Conservation (phyloP, 2,329 filamentous ascomycete species). For the Hypoxylon sp. region DNA sequence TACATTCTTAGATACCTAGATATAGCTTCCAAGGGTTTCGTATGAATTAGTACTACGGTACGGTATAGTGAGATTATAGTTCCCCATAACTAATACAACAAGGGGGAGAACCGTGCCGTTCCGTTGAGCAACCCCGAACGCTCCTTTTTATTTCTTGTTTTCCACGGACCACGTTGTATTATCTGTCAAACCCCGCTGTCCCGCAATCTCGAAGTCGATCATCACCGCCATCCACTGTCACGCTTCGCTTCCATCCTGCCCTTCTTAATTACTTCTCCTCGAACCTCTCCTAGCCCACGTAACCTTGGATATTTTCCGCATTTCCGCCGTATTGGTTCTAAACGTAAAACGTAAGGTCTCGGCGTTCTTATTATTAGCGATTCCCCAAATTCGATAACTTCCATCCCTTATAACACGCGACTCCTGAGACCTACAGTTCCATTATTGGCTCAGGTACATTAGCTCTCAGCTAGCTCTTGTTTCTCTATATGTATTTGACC, state of each 20-base stretch:
- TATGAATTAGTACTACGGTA: conserved; percentile 16
- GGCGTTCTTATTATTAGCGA: conserved; percentile 42
- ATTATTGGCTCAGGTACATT: conserved; percentile 11
- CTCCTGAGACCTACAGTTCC: conserved; percentile 21
- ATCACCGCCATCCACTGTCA: conserved; percentile 28
- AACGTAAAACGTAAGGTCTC: conserved; percentile 16
- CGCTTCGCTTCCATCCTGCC: conserved; percentile 29
- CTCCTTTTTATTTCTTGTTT: conserved; percentile 10
- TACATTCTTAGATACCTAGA: conserved; percentile 14
- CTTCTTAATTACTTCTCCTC: conserved; percentile 30
- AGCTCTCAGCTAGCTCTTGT: conserved; percentile 13
- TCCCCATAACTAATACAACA: conserved; percentile 33
- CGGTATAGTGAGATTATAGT: conserved; percentile 12
- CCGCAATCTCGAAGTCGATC: conserved; percentile 39
- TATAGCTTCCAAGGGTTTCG: background rate
- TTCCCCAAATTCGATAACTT: conserved; percentile 23
- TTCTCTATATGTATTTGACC: conserved; percentile 12
- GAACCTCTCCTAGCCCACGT: conserved; percentile 7
- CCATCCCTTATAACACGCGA: conserved; percentile 19
- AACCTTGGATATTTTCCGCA: conserved; percentile 40
- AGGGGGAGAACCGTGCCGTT: conserved; percentile 22
- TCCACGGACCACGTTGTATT: conserved; percentile 40
- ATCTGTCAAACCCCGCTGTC: conserved; percentile 44
- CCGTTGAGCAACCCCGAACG: conserved; percentile 15
- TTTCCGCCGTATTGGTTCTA: conserved; percentile 35